Evolutionary conservation across 2,329 filamentous ascomycete species (phyloP), one percentile per base, ranked within the genome.

Genomic region (Fusarium sarcochroum): DNA sequence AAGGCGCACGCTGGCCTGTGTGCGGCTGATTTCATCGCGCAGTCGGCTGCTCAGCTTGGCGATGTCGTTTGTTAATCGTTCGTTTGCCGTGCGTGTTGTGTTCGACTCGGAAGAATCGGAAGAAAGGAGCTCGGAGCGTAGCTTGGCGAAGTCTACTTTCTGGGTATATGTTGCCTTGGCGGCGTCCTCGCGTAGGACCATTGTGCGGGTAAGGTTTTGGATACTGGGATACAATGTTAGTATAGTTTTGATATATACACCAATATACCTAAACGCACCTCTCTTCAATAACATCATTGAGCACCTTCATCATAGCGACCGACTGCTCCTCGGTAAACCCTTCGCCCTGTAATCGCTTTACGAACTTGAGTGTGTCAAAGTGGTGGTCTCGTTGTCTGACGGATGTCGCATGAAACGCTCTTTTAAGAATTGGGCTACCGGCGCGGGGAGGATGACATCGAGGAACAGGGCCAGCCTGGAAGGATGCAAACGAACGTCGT

Each of bases 341-440:
- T 78, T 99, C 96, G 70, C 89, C 89, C 79, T 95, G 90, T 40
- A 99, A 84, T 52, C 93, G 87, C 81, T 97, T 93, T 38, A 99
- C 94, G 77, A 99, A 97, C 82, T 97, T 98, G 66, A 99, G 87
- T 1, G 96, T 99, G 80, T 99, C 96, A 78, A 99, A 99, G 80
- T 99, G 94, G 80, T 99, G 96, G 75, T 98, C 94, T 69, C 92
- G 88, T 52, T 79, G 77, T 50, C 83, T 86, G 37, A 81, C 75
- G 2, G 72, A 55, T 1, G 93, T 91, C 35, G 89, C 87, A 78
- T 94, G 91, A 78, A 98, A 95, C 0, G 83, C 80, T 62, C 85
- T 80, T 44, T 77, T 76, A 5, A 75, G 49, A 23, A 75, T 71
- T 3, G 68, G 72, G 32, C 70, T 77, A 4, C 41, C 49, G 15